Evolutionary conservation across 2,329 filamentous ascomycete species (phyloP).

Genomic region (Tolypocladium nubicola): DNA sequence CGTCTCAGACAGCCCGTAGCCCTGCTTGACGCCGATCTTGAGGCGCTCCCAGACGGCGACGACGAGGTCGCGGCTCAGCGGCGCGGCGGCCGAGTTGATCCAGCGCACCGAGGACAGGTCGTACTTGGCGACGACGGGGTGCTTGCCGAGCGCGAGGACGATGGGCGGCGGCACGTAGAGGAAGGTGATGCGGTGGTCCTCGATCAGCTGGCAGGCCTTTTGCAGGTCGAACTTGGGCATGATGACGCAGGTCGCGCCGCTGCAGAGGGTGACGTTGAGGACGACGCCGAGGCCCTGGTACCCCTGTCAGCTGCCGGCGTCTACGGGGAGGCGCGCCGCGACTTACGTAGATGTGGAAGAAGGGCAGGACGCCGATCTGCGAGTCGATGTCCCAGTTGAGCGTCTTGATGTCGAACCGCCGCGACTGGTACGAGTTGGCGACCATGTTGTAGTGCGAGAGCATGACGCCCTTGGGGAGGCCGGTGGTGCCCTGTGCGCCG

Average conservation of each 20-base stretch:
- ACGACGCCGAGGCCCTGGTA: constrained; percentile 20
- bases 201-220: constrained; percentile 65
- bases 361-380: constrained; percentile 70
- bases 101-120: constrained; percentile 70
- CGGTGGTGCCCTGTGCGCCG: constrained; percentile 59
- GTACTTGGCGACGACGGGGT: constrained; percentile 68
- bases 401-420: constrained; percentile 40
- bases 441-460: constrained; percentile 76
- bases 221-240: constrained; percentile 69
- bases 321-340: background rate
- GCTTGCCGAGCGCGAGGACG: constrained; percentile 68
- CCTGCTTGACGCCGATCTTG: constrained; percentile 77
- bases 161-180: constrained; percentile 78
- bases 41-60: constrained; percentile 64
- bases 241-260: constrained; percentile 64
- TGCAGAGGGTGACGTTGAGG: constrained; percentile 25
- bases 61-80: constrained; percentile 70
- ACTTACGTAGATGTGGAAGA: constrained; percentile 82
- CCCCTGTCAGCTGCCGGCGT: background rate
- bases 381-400: constrained; percentile 55
- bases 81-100: constrained; percentile 81
- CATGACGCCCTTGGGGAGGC: constrained; percentile 84
- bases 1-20: constrained; percentile 84
- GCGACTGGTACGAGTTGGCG: constrained; percentile 54
- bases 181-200: constrained; percentile 66